A percentile compares a stretch with the other conserved stretches of the same genome.
Evolutionary conservation across 345 rosid genomes (phyloP).

Genomic region (Cochlearia excelsa): DNA sequence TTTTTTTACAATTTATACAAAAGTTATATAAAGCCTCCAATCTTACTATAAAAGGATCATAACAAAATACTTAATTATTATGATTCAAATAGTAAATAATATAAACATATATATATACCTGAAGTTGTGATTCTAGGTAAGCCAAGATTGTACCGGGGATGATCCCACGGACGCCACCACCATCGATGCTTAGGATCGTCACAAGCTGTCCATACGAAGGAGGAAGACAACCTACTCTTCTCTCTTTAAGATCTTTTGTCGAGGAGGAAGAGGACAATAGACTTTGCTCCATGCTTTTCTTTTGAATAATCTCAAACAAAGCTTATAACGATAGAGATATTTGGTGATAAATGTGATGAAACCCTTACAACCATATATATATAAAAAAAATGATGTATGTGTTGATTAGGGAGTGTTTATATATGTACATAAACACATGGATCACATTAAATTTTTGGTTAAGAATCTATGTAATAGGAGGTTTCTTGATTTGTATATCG

Average conservation of each 20-base stretch:
- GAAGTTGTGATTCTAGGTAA: constrained; percentile 59
- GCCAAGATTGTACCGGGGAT: constrained; percentile 58
- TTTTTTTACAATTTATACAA: neutral
- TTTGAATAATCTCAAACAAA: constrained; percentile 1
- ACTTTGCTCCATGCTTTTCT: neutral
- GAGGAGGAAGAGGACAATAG: no score
- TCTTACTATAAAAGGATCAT: neutral
- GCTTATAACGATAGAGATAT: neutral
- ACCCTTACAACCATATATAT: constrained; percentile 9
- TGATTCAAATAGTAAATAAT: neutral
- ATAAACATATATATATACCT: constrained; percentile 35
- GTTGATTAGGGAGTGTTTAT: neutral
- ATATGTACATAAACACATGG: constrained; percentile 12
- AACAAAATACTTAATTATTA: neutral
- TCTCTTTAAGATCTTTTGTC: neutral
- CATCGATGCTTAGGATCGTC: constrained; percentile 69
- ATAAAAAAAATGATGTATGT: constrained; percentile 17
- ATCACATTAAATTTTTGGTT: constrained; percentile 7
- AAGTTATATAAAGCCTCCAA: neutral
- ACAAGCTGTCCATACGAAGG: constrained; percentile 47
- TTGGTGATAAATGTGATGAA: constrained; percentile 26
- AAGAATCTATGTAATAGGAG: neutral
- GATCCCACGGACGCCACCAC: constrained; percentile 72
- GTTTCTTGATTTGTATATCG: constrained; percentile 16
- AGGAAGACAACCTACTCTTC: constrained; percentile 32